Base-by-base conservation (phyloP, 805 yeast genomes). In the Myxozyma melibiosi region DNA sequence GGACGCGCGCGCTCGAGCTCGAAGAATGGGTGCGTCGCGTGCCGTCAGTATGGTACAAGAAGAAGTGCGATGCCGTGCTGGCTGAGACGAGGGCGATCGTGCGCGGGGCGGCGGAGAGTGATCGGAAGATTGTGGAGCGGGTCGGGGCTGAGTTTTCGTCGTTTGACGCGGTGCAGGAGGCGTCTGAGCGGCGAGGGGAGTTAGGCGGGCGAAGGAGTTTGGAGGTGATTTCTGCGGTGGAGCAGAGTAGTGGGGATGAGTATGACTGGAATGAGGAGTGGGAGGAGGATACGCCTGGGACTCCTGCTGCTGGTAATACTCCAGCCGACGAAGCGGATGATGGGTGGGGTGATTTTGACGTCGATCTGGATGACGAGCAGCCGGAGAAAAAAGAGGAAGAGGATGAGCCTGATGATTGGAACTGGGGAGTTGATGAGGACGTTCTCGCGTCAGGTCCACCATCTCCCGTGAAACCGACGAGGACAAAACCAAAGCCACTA, bases 261-360 rank as follows among this genome's bases (percentile, higher is more conserved):
- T 46, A 55, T 48, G 65, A 50, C 20, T 59, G 64, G 64, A 49
- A 55, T 31, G 64, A 60, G 13, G 53, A 52, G 31, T 62, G 64
- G 64, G 64, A 41, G 13, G 52, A 51, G 14, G 54, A 60, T 16
- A 55, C 34, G 25, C 41, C 27, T 18, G 35, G 14, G n/a, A 18
- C 35, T 4, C 34, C 28, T n/a, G 42, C 14, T 7, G 34, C 30
- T 24, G 35, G 14, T 2, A 44, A 4, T 24, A 35, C 22, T 13
- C 57, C 34, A 11, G 55, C 40, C 6, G 47, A 22, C 24, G 58
- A 30, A 4, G 63, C 33, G 8, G 62, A 58, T 8, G 63, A 59
- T 22, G 57, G 49, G 11, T 61, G 64, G 63, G 63, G 64, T 13
- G 54, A 53, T 28, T 58, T 60, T 40, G 63, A 57, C n/a, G 53